Conservation (phyloP, 148 eudicot genomes). For the Tetragonia tetragonoides region DNA sequence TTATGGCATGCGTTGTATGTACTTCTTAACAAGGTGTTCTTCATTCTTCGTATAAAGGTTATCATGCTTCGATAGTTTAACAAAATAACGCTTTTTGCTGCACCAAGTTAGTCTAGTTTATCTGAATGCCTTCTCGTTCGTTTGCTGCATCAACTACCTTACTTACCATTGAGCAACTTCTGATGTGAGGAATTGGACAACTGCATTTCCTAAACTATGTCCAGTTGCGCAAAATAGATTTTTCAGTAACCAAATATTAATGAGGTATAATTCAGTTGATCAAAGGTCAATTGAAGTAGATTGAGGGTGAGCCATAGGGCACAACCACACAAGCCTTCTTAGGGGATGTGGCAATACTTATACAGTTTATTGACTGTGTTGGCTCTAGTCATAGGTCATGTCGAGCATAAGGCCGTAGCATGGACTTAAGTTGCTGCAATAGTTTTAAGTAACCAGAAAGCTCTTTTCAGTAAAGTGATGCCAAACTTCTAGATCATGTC, state of each 20-base stretch:
- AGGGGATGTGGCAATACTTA: not conserved
- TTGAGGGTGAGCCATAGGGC: not conserved
- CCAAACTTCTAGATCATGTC: not conserved
- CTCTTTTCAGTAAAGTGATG: not conserved
- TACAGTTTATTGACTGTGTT: not conserved
- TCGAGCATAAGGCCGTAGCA: too few relatives aligned
- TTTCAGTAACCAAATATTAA: not conserved
- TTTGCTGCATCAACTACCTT: too few relatives aligned
- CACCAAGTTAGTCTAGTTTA: not conserved
- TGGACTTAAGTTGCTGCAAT: not conserved
- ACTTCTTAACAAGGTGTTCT: conserved; percentile 20
- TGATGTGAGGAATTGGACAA: too few relatives aligned
- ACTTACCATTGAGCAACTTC: too few relatives aligned
- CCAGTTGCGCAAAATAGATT: not conserved
- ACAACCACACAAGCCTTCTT: not conserved
- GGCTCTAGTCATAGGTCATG: too few relatives aligned
- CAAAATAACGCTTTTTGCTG: not conserved
- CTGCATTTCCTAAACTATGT: too few relatives aligned
- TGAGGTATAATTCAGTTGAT: conserved; percentile 3
- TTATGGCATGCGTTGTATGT: conserved; percentile 92
- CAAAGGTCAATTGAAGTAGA: not conserved
- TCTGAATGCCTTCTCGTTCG: not conserved
- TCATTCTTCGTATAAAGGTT: not conserved
- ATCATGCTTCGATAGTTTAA: not conserved
- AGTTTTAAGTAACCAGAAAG: not conserved